Evolutionary conservation across 73 alveolate genomes (phyloP).

Genomic region (Paramecium tetraurelia): DNA sequence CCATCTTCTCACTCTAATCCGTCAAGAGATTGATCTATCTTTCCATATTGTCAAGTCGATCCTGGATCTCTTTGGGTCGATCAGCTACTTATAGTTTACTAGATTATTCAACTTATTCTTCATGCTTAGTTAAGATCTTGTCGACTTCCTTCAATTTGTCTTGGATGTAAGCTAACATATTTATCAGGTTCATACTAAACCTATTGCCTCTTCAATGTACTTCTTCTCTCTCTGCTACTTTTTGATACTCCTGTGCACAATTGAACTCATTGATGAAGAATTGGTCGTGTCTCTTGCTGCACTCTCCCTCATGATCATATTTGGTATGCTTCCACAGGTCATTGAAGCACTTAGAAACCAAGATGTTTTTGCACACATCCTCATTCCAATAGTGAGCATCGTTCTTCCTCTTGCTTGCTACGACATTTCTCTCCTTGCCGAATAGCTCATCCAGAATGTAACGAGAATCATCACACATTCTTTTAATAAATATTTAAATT

Average conservation of each 20-base stretch:
- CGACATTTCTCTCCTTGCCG: conserved; percentile 45
- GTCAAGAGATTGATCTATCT: conserved; percentile 28
- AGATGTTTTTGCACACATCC: conserved; percentile 42
- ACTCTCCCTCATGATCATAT: conserved; percentile 53
- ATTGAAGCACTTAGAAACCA: conserved; percentile 14
- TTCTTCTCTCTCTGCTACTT: conserved; percentile 24
- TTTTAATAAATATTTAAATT: not conserved
- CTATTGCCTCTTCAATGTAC: conserved; percentile 51
- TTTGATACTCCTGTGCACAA: not conserved
- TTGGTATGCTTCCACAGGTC: conserved; percentile 48
- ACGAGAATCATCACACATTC: conserved; percentile 48
- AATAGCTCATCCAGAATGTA: conserved; percentile 34
- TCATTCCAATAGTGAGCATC: conserved; percentile 56
- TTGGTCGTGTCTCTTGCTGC: conserved; percentile 35
- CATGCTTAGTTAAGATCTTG: conserved; percentile 30
- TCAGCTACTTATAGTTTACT: conserved; percentile 48
- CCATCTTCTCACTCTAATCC: conserved; percentile 45
- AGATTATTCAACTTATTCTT: conserved; percentile 37
- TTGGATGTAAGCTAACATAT: conserved; percentile 22
- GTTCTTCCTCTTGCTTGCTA: not conserved
- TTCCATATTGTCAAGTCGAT: conserved; percentile 37
- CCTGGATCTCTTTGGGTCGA: conserved; percentile 46
- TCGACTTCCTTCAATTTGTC: conserved; percentile 45
- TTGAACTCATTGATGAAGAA: conserved; percentile 8
- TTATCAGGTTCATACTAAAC: conserved; percentile 45